A percentile compares a stretch with the other conserved stretches of the same genome.
Conservation (phyloP, 2,329 filamentous ascomycete genomes). For the Gnomoniopsis sp. region DNA sequence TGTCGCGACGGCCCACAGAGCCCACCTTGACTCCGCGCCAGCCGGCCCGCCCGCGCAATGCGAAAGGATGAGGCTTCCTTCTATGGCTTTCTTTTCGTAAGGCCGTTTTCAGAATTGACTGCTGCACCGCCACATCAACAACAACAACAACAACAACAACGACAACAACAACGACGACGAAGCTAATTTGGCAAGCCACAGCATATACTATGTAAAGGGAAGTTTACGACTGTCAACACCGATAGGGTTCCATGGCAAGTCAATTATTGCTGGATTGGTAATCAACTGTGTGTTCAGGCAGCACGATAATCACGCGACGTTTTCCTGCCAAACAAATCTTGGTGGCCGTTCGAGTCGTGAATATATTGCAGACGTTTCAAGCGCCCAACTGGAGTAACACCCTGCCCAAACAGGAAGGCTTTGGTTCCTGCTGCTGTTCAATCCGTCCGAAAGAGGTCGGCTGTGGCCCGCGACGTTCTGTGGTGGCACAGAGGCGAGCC, state of each 20-base stretch:
- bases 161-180: no score
- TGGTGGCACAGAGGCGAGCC: neutral
- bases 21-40: neutral
- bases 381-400: neutral
- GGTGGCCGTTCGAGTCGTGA: no score
- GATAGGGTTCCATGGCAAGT: no score
- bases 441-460: neutral
- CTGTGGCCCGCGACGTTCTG: neutral
- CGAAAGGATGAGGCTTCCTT: neutral
- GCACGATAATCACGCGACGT: no score
- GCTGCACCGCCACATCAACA: neutral
- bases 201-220: neutral
- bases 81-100: neutral
- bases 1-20: neutral
- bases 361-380: neutral
- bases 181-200: neutral
- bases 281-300: no score
- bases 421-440: neutral
- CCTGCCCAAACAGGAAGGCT: neutral
- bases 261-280: no score
- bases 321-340: neutral
- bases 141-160: no score
- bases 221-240: neutral
- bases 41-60: neutral
- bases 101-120: no score